phyloP scores from a whole-genome alignment of 306 rosid species.

The Argentina anserina region DNA sequence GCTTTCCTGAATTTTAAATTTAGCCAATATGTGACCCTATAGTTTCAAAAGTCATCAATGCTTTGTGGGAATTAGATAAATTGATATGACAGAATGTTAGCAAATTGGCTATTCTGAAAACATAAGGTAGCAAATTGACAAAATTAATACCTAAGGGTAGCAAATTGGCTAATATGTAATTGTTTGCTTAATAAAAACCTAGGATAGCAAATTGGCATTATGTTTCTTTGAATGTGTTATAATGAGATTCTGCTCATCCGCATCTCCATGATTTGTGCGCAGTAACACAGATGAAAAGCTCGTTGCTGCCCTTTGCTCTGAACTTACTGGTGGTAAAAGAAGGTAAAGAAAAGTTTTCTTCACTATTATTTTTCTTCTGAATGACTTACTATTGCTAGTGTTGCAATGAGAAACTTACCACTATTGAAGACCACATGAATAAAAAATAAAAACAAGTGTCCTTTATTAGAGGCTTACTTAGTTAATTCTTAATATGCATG shows the following conservation, averaged over 20 bases:
- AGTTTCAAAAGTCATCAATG: no score
- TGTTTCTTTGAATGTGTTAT: background rate
- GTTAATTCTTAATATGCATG: background rate
- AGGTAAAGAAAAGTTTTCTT: constrained; percentile 40
- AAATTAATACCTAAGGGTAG: no score
- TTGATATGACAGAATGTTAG: no score
- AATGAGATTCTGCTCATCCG: background rate
- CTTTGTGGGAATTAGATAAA: no score
- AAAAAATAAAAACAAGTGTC: background rate
- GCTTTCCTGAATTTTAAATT: no score
- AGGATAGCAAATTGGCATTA: no score
- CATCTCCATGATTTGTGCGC: constrained; percentile 29
- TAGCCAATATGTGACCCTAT: no score
- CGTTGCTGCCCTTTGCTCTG: constrained; percentile 79
- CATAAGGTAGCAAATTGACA: no score
- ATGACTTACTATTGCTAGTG: background rate
- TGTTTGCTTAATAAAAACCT: no score
- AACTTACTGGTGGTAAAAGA: constrained; percentile 42
- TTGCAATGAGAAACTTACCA: background rate
- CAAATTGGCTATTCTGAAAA: no score
- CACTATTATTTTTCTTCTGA: background rate
- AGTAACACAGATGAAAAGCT: constrained; percentile 91
- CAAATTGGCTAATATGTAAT: no score
- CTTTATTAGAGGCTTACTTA: background rate
- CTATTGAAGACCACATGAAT: background rate